Base-by-base conservation (phyloP, 805 yeast genomes). In the Zygosaccharomyces rouxii region DNA sequence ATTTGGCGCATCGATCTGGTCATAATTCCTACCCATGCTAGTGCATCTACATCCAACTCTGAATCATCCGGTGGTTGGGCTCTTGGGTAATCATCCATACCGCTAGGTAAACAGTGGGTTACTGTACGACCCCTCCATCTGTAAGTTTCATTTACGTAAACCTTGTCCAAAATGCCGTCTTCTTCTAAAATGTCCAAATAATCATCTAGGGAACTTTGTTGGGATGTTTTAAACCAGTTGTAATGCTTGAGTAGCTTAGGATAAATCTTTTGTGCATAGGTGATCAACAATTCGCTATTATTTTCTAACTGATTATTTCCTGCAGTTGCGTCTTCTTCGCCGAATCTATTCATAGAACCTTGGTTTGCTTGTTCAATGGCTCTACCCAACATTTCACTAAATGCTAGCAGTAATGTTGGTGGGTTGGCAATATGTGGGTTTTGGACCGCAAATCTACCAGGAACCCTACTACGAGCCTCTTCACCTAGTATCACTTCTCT, bases 11-110 rank as follows among this genome's bases (percentile, higher is more conserved):
- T 83, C 0, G 96, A 80, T 55, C 83, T 76, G 0, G 97, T 79
- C 95, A 92, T 89, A 5, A 86, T 83, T 13, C 96, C 98, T 50
- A 94, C 80, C 99, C 99, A 94, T 4, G 95, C 76, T 42, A 92
- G 69, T 48, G 92, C 72, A 62, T 94, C 99, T 28, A 94, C 94
- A 58, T 94, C 86, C 42, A 94, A 72, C 68, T 94, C 99, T 1
- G 95, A 95, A 35, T 83, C 75, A 65, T 89, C 96, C 2, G 95
- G 92, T 5, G 78, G 79, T 23, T 72, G 70, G 1, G 89, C 84
- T 53, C 99, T 78, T 30, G 99, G 99, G 61, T 90, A 94, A 63
- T 94, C 99, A 67, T 94, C 99, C 31, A 94, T 66, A 0, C 99
- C 99, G 66, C 95, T 84, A 7, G 99, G 94, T 46, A 92, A 73